phyloP scores from a whole-genome alignment of 192 early-diverging fungal genomes.

The Backusella liffmaniae region DNA sequence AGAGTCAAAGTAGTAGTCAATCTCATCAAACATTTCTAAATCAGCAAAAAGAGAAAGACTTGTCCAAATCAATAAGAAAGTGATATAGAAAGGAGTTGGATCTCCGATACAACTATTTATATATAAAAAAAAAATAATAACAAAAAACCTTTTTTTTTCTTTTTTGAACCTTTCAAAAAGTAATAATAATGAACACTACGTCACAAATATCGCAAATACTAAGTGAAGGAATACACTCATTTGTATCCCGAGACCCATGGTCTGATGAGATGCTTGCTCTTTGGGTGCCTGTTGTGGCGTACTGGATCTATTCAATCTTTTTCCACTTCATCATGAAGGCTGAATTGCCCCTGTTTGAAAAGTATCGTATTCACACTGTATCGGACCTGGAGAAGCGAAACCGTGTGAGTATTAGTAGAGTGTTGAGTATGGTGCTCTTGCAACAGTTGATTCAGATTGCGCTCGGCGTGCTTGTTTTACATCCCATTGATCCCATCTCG shows the following conservation, averaged over 20 bases:
- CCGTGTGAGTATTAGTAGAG: slow-evolving; percentile 61
- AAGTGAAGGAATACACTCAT: not conserved
- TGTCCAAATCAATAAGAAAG: not conserved
- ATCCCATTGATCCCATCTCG: slow-evolving; percentile 9
- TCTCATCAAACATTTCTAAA: slow-evolving; percentile 16
- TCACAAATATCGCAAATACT: slow-evolving; percentile 2
- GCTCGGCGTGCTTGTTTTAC: slow-evolving; percentile 29
- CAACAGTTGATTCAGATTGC: slow-evolving; percentile 68
- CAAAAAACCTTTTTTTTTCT: not conserved
- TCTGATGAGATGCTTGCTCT: slow-evolving; percentile 51
- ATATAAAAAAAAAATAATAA: too few relatives aligned
- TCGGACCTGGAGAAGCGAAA: slow-evolving; percentile 55
- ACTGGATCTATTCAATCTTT: slow-evolving; percentile 70
- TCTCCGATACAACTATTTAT: too few relatives aligned
- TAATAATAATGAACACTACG: slow-evolving; percentile 8
- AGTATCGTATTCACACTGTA: slow-evolving; percentile 67
- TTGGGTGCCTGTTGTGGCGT: slow-evolving; percentile 56
- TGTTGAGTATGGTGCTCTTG: slow-evolving; percentile 61
- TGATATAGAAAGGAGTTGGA: too few relatives aligned
- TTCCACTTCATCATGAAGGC: slow-evolving; percentile 61
- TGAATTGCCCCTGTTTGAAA: slow-evolving; percentile 60
- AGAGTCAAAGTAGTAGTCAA: slow-evolving; percentile 38
- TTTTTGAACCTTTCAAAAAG: not conserved
- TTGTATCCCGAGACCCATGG: slow-evolving; percentile 36
- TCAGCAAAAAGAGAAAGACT: not conserved